Evolutionary conservation across 75 land plant species (phyloP), one percentile per base, ranked within the genome.

Genomic region (Sequoia sempervirens): DNA sequence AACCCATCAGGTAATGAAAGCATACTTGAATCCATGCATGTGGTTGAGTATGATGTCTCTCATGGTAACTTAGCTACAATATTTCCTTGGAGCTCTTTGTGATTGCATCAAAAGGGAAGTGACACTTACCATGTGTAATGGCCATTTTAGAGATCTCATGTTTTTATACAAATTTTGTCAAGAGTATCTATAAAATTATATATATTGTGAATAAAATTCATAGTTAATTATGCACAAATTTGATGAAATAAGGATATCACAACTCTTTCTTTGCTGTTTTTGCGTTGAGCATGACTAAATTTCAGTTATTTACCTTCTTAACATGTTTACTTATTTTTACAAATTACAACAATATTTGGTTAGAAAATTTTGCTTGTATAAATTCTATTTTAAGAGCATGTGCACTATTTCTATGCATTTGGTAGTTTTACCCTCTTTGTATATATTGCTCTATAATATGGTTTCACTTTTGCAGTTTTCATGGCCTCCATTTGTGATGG

Each of bases 401-500:
- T 6, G 26, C 26, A 18, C 41, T 11, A 2, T 75, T 75, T 34
- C 2, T 75, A 75, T 75, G 45, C 23, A 40, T 23, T 0, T 75
- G n/a, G 78, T 40, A 75, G 45, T 20, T 20, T 61, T 75, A 75
- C 43, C 45, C 78, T 74, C 40, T 75, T 45, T 45, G 5, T 78
- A 45, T n/a, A 41, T 78, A 11, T 78, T 45, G 52, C 50, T 84
- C n/a, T 43, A 37, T 81, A 78, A 76, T 34, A 52, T 80, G 50
- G 53, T 47, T 43, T 69, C 61, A 34, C 15, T 80, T 88, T 85
- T 89, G 89, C 91, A 97, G 99, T 97, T 97, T 58, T 83, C 84
- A 46, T 94, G 95, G 96, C 93, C 85, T 10, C 99, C 99, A 79
- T 97, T 97, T 88, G 82, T 94, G 80, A 87, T 97, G 95, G 99